Evolutionary conservation across 2,329 filamentous ascomycete genomes (phyloP).

Genomic region (Pseudogymnoascus sp.): DNA sequence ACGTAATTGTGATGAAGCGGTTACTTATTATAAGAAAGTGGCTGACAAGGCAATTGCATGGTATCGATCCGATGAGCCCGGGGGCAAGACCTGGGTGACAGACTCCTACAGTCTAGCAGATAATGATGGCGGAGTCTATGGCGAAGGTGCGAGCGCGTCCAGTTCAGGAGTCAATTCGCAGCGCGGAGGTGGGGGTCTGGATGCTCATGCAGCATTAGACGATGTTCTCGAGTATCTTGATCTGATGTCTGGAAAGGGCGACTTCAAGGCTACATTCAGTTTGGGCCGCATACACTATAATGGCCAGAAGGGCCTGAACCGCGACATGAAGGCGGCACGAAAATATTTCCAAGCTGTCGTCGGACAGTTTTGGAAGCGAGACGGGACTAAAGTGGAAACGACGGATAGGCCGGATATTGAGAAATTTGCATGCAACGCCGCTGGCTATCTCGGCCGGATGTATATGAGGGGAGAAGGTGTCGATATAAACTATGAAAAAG

Average conservation of each 20-base stretch:
- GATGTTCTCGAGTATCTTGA: slow-evolving; percentile 88
- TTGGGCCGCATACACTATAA: slow-evolving; percentile 64
- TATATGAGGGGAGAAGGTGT: slow-evolving; percentile 63
- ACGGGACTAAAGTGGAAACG: slow-evolving; percentile 46
- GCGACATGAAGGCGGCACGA: slow-evolving; percentile 55
- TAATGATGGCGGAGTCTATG: slow-evolving; percentile 85
- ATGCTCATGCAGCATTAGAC: slow-evolving; percentile 77
- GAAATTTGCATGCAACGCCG: slow-evolving; percentile 58
- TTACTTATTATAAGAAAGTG: slow-evolving; percentile 83
- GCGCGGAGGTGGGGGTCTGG: slow-evolving; percentile 62
- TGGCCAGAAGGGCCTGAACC: slow-evolving; percentile 50
- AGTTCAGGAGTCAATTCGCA: slow-evolving; percentile 79
- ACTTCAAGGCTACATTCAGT: slow-evolving; percentile 59
- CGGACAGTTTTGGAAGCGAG: slow-evolving; percentile 57
- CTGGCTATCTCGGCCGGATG: slow-evolving; percentile 63
- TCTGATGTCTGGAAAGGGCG: slow-evolving; percentile 64
- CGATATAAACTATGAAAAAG: slow-evolving; percentile 55
- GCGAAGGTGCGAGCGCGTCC: slow-evolving; percentile 83
- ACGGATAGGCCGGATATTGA: slow-evolving; percentile 50
- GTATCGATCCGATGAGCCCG: slow-evolving; percentile 82
- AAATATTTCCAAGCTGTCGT: slow-evolving; percentile 60
- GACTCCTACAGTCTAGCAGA: slow-evolving; percentile 84
- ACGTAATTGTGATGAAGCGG: slow-evolving; percentile 75
- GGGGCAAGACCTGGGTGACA: slow-evolving; percentile 66
- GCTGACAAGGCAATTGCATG: slow-evolving; percentile 87